phyloP scores from a whole-genome alignment of 495 filamentous ascomycete genomes.

The Monascus purpureus region DNA sequence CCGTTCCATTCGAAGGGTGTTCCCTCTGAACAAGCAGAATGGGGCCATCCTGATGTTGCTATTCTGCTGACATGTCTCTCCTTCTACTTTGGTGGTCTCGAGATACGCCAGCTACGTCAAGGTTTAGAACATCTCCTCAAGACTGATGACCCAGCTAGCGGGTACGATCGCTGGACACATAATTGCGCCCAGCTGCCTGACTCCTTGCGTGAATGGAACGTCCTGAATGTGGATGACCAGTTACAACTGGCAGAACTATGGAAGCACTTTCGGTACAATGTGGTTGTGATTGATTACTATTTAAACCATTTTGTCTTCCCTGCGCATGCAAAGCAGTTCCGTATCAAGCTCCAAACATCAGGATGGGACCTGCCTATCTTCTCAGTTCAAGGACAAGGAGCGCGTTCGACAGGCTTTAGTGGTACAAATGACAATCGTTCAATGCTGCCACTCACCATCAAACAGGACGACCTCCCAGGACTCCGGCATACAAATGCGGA shows the following conservation, averaged over 20 bases:
- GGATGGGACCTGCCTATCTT: conserved; percentile 47
- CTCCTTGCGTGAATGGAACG: conserved; percentile 29
- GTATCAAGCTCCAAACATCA: conserved; percentile 46
- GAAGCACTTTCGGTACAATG: conserved; percentile 32
- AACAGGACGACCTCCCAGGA: conserved; percentile 39
- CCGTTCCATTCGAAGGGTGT: conserved; percentile 55
- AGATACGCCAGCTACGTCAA: conserved; percentile 30
- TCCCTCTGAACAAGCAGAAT: conserved; percentile 51
- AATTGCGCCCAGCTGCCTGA: conserved; percentile 19
- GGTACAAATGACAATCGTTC: conserved; percentile 54
- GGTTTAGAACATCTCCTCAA: conserved; percentile 33
- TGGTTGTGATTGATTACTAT: conserved; percentile 44
- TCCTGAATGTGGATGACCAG: conserved; percentile 45
- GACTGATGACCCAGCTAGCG: conserved; percentile 40
- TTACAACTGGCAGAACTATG: conserved; percentile 31
- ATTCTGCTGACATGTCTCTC: conserved; percentile 52
- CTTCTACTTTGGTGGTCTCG: conserved; percentile 55
- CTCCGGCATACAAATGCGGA: conserved; percentile 50
- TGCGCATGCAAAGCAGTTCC: conserved; percentile 45
- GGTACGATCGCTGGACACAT: conserved; percentile 41
- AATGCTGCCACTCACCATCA: conserved; percentile 42
- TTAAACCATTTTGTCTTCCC: conserved; percentile 48
- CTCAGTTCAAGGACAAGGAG: not conserved
- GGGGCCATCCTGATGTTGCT: conserved; percentile 56
- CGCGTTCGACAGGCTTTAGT: conserved; percentile 49